Base-by-base conservation (phyloP, 148 eudicot species). In the Amaranthus cruentus region DNA sequence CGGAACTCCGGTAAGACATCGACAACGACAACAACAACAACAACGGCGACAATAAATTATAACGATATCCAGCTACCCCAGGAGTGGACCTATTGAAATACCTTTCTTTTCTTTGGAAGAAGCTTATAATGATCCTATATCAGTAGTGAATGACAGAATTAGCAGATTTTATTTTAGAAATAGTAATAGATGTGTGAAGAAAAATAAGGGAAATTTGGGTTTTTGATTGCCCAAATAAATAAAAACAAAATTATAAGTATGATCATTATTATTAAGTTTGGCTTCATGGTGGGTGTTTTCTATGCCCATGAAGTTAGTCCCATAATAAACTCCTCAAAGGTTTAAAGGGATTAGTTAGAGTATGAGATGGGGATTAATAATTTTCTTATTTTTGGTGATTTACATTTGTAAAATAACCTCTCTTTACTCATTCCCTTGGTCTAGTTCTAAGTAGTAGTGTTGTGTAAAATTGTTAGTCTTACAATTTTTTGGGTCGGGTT, bases 61-160 rank as follows among this genome's bases (percentile, higher is more conserved):
- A 66, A 12, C 43, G 81, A 73, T 51, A 79, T 79, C 69, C 68
- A 73, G 49, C 52, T 79, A 66, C 81, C 81, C 9, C 62, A 63
- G 14, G 81, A 79, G 52, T 79, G 81, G 81, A 75, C 68, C 0
- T 79, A 79, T 55, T 79, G 62, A 73, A 0, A 12, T 43, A 49
- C n/a, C 43, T 8, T 2, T 21, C 4, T 28, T 21, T 68, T 68
- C 9, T 43, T 52, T 56, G 56, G 71, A 13, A 7, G 6, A 5
- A 2, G 48, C 38, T 47, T 66, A 65, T 66, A 3, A 66, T 47
- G 49, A 43, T 12, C 12, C 14, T 67, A 28, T 28, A 28, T 28
- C 1, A 28, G 38, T 28, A 28, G 38, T 28, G 38, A 28, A 28
- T 28, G 38, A 28, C 38, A 28, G 38, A 28, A 28, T 28, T 28